These are phyloP conservation scores for Firmiana major DNA, from an alignment of 345 rosid species.

Conservation along the genomic window DNA sequence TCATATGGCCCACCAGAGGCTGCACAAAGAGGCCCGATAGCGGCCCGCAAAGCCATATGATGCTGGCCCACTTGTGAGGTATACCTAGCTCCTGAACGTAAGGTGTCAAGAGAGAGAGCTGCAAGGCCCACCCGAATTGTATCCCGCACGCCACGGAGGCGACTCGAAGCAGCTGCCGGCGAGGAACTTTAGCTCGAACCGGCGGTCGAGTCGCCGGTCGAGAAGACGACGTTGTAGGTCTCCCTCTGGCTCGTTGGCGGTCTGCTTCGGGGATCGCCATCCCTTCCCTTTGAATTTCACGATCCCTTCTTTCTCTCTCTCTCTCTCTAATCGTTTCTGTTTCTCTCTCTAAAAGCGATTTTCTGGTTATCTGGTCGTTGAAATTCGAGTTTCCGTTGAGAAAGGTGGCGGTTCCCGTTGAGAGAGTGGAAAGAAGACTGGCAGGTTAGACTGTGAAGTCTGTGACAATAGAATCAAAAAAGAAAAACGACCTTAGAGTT, in stretches of 20 bases:
- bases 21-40: slow-evolving; percentile 88
- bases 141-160: slow-evolving; percentile 92
- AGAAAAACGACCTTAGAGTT: not conserved
- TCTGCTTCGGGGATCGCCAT: slow-evolving; percentile 30
- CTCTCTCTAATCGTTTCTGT: not conserved
- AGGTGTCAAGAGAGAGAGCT: slow-evolving; percentile 89
- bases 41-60: slow-evolving; percentile 97
- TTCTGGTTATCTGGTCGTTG: not conserved
- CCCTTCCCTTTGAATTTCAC: not conserved
- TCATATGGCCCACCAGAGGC: slow-evolving; percentile 86
- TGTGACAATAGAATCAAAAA: no score
- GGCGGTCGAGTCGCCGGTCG: slow-evolving; percentile 30
- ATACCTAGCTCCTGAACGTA: slow-evolving; percentile 97
- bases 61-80: slow-evolving; percentile 94
- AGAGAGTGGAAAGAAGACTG: not conserved
- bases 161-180: slow-evolving; percentile 71
- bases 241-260: slow-evolving; percentile 29
- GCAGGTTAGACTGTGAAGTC: not conserved
- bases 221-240: slow-evolving; percentile 22
- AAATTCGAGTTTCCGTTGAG: not conserved
- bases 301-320: not conserved
- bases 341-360: not conserved
- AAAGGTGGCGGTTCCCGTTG: slow-evolving; percentile 12
- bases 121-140: slow-evolving; percentile 97
- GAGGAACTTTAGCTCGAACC: slow-evolving; percentile 37